phyloP scores from a whole-genome alignment of 148 eudicot genomes.

The Mesembryanthemum crystallinum region DNA sequence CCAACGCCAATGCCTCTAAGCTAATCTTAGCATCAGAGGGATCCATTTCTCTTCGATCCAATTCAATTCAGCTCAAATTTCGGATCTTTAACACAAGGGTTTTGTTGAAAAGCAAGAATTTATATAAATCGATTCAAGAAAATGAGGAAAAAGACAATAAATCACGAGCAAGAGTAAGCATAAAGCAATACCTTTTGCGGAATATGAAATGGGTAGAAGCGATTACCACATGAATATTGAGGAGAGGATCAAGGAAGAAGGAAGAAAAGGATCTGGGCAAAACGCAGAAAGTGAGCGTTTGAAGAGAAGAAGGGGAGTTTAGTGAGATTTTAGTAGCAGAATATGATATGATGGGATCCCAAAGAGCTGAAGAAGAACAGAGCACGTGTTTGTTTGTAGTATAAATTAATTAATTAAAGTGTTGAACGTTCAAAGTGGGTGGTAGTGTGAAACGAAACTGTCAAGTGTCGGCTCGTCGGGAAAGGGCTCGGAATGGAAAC shows the following conservation, averaged over 20 bases:
- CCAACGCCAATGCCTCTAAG: constrained; percentile 16
- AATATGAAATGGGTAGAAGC: neutral
- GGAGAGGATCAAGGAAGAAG: neutral
- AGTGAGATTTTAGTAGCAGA: no score
- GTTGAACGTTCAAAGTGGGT: no score
- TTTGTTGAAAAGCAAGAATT: neutral
- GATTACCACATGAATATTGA: constrained; percentile 11
- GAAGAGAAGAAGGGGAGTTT: neutral
- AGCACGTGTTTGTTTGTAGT: no score
- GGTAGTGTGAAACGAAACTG: no score
- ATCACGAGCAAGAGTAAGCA: neutral
- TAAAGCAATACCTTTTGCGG: constrained; percentile 10
- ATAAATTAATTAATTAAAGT: no score
- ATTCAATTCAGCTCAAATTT: neutral
- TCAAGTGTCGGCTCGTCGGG: no score
- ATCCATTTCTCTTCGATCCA: constrained; percentile 19
- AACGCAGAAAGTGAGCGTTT: neutral
- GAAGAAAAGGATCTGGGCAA: constrained; percentile 3
- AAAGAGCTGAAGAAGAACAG: no score
- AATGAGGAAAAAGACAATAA: neutral
- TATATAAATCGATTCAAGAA: constrained; percentile 5
- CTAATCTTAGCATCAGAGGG: constrained; percentile 18
- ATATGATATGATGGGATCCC: neutral
- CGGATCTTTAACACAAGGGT: constrained; percentile 19
- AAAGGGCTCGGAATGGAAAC: no score